Evolutionary conservation across 2,329 filamentous ascomycete species (phyloP).

Genomic region (Salinomyces thailandicus): DNA sequence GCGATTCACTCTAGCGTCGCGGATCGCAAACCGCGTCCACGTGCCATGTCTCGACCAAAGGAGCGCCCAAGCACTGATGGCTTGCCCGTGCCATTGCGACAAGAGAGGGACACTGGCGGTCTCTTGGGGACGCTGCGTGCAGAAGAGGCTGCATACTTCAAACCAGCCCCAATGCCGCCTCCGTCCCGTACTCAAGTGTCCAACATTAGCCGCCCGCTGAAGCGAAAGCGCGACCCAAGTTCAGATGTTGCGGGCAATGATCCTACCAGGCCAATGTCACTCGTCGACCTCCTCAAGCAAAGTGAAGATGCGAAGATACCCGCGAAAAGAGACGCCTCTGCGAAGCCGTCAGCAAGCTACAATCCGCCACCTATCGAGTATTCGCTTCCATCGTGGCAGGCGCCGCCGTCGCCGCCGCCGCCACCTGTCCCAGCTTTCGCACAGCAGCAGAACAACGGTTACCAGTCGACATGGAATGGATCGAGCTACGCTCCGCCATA

Average conservation of each 20-base stretch:
- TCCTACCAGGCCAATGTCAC: conserved; percentile 14
- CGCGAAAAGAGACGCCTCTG: neutral
- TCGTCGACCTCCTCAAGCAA: conserved; percentile 19
- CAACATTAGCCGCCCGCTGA: conserved; percentile 12
- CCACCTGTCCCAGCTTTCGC: neutral
- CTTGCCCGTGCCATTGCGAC: conserved; percentile 1
- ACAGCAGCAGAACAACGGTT: neutral
- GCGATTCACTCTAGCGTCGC: conserved; percentile 39
- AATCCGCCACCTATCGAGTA: conserved; percentile 14
- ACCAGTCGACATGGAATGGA: conserved; percentile 1
- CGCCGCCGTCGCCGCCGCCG: conserved; percentile 10
- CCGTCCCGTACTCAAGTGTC: conserved; percentile 4
- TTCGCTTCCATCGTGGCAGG: conserved; percentile 20
- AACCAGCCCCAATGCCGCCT: conserved; percentile 7
- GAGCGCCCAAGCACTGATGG: neutral
- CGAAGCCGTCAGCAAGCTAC: neutral
- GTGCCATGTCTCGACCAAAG: conserved; percentile 7
- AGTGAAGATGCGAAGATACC: conserved; percentile 12
- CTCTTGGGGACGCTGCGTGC: conserved; percentile 11
- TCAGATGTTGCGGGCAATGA: too few relatives aligned
- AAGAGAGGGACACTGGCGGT: neutral
- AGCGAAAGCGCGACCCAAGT: conserved; percentile 17
- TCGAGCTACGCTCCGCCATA: conserved; percentile 16
- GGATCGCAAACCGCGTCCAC: conserved; percentile 32
- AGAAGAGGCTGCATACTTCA: conserved; percentile 2